phyloP scores from a whole-genome alignment of 176 grass and related monocot genomes.

The Zizania latifolia region DNA sequence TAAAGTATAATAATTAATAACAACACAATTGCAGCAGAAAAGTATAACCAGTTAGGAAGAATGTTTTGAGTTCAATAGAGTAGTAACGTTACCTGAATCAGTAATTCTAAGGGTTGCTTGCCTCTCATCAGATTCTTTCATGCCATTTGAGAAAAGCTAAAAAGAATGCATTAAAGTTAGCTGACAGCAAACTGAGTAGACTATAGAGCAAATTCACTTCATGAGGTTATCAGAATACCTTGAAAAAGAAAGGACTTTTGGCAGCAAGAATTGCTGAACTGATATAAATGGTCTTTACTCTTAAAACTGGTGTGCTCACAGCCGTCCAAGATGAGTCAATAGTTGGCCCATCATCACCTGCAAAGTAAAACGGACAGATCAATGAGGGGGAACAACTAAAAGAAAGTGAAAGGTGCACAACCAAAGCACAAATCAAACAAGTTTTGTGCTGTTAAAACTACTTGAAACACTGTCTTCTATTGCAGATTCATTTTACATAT shows the following conservation, averaged over 20 bases:
- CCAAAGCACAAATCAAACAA: neutral
- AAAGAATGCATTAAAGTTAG: constrained; percentile 11
- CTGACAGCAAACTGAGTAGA: neutral
- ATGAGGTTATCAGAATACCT: constrained; percentile 43
- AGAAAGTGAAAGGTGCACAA: neutral
- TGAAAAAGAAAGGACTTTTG: constrained; percentile 96
- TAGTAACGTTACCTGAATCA: constrained; percentile 61
- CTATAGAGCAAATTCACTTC: neutral
- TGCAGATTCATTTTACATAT: constrained; percentile 3
- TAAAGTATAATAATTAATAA: neutral
- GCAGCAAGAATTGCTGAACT: constrained; percentile 91
- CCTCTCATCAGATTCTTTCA: constrained; percentile 95
- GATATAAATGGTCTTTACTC: constrained; percentile 76
- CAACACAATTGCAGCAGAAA: neutral
- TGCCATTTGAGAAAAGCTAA: constrained; percentile 97
- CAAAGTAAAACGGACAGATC: neutral
- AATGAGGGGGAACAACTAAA: constrained; percentile 9
- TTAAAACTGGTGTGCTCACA: constrained; percentile 36
- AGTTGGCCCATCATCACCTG: constrained; percentile 56
- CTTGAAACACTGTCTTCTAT: neutral
- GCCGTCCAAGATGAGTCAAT: constrained; percentile 53
- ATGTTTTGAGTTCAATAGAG: constrained; percentile 10
- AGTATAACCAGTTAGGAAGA: neutral
- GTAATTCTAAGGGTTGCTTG: constrained; percentile 82
- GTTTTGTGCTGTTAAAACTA: neutral